A percentile compares a stretch with the other conserved stretches of the same genome.
These are phyloP conservation scores for Pseudoneurospora amorphoporcata DNA, from an alignment of 495 filamentous ascomycete species.

Conservation along the genomic window DNA sequence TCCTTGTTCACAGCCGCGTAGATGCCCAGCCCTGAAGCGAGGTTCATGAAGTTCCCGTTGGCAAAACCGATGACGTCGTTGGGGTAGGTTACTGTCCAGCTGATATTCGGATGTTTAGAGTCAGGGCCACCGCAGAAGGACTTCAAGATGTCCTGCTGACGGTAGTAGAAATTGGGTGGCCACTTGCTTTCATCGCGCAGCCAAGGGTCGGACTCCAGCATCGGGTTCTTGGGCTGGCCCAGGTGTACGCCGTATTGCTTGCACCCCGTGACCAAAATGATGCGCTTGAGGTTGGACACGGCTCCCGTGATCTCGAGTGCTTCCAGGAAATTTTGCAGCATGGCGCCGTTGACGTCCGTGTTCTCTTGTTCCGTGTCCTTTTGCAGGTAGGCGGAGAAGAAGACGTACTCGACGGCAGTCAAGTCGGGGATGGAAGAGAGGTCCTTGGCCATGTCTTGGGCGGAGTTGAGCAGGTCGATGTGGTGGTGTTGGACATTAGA, in stretches of 20 bases:
- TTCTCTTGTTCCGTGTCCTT: constrained; percentile 35
- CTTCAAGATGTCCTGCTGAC: constrained; percentile 34
- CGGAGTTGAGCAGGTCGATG: constrained; percentile 33
- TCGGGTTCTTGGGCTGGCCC: constrained; percentile 40
- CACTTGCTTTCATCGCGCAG: constrained; percentile 10
- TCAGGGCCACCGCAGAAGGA: constrained; percentile 7
- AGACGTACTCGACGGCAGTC: constrained; percentile 28
- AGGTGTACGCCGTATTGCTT: constrained; percentile 51
- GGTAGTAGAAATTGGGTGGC: constrained; percentile 40
- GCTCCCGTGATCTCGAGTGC: constrained; percentile 37
- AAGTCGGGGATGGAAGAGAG: constrained; percentile 27
- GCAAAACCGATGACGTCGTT: constrained; percentile 43
- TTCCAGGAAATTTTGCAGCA: constrained; percentile 42
- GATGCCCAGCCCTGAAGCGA: constrained; percentile 37
- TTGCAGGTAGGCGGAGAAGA: constrained; percentile 39
- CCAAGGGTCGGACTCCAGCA: constrained; percentile 35
- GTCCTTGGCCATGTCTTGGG: constrained; percentile 32
- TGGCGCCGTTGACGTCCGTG: constrained; percentile 32
- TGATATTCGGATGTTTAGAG: constrained; percentile 24
- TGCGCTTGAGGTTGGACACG: constrained; percentile 32
- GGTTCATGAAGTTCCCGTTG: constrained; percentile 48
- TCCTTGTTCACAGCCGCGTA: constrained; percentile 42
- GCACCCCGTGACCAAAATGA: constrained; percentile 42
- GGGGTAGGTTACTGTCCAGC: constrained; percentile 41
- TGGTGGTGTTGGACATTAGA: constrained; percentile 34